Percentiles rank a stretch among this genome's conserved stretches.
These are phyloP conservation scores for Symbiodinium pilosum DNA, from an alignment of 73 alveolate species.

Conservation along the genomic window DNA sequence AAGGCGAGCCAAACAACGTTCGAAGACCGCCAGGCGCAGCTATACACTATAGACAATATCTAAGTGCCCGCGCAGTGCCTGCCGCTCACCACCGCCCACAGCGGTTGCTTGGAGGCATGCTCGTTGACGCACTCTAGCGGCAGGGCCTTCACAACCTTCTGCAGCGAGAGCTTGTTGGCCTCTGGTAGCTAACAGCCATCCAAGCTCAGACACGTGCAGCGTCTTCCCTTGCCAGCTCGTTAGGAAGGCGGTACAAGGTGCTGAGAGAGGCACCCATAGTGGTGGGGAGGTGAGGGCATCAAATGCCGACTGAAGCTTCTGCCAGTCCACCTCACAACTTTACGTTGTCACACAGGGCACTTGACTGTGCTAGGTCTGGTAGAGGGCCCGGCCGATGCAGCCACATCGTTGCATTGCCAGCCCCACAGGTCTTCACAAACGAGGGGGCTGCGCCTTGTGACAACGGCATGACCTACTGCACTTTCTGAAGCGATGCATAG, in stretches of 20 bases:
- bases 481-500: too few relatives aligned
- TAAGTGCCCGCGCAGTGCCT: not conserved
- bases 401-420: conserved; percentile 59
- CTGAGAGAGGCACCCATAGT: conserved; percentile 31
- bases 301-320: conserved; percentile 36
- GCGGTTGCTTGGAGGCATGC: not conserved
- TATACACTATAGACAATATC: too few relatives aligned
- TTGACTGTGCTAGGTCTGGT: not conserved
- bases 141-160: conserved; percentile 23
- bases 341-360: not conserved
- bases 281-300: conserved; percentile 29
- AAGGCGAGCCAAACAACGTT: too few relatives aligned
- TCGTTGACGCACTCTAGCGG: not conserved
- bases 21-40: too few relatives aligned
- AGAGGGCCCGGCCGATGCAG: not conserved
- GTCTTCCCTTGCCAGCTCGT: too few relatives aligned
- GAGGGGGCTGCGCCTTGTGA: conserved; percentile 50
- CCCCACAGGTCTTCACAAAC: conserved; percentile 66
- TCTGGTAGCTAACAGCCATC: too few relatives aligned
- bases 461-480: too few relatives aligned
- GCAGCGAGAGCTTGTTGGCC: conserved; percentile 48
- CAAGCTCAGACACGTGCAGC: too few relatives aligned
- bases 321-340: conserved; percentile 29
- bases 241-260: too few relatives aligned
- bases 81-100: not conserved